Evolutionary conservation across 805 yeast species (phyloP), one percentile per base, ranked within the genome.

Genomic region (Metschnikowia anglica): DNA sequence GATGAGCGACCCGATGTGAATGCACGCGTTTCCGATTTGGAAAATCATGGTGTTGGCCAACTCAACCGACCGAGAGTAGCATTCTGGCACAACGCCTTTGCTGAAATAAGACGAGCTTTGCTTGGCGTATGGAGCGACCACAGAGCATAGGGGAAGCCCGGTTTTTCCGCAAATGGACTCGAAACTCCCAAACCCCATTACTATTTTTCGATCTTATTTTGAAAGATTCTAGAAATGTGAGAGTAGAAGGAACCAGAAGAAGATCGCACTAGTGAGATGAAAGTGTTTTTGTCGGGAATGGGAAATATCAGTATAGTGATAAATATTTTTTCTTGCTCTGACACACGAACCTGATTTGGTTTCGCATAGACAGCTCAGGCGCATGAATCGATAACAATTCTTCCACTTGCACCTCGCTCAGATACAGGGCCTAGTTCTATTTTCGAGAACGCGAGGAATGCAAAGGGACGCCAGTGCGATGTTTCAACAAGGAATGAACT

Each of bases 21-120:
- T 78, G 59, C 91, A 85, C 5, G 95, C 88, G 49, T 83, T 85
- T 21, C 97, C 97, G 11, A 88, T 73, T 60, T 88, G 88, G 66
- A 89, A 91, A 16, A 91, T 87, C 68, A 88, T 74, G 1, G 98
- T 91, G 65, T 91, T 91, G 39, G 97, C 96, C 30, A 91, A 59
- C 52, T 84, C 89, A 17, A 91, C 87, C 5, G 91, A 76, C 56
- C 97, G 71, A 0, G 97, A 83, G 53, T 88, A 91, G 65, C 98
- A 91, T 29, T 64, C 61, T 3, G 97, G 81, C 21, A 87, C 59
- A 20, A 90, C 70, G 2, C 97, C 96, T 5, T 72, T 62, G 23
- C 72, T 63, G 42, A 76, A 59, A 23, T 46, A 59, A 19, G 47
- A 47, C 36, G 53, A 65, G 16, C 39, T 36, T 11, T 37, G 3